Percentiles rank a stretch among this genome's conserved stretches.
phyloP scores from a whole-genome alignment of 306 rosid species.

The Canavalia ensiformis region DNA sequence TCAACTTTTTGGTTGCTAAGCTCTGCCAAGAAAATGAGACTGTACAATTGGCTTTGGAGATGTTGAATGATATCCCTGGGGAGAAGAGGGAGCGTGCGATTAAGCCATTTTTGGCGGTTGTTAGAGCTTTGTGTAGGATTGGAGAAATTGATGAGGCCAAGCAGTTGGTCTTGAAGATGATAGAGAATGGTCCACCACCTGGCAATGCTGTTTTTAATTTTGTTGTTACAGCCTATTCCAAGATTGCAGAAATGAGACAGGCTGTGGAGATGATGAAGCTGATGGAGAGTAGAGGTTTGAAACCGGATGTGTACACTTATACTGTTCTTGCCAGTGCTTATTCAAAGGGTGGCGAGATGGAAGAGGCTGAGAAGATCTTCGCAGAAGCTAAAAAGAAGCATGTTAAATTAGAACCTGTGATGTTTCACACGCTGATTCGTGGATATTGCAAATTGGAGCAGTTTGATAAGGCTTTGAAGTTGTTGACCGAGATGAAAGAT shows the following conservation, averaged over 20 bases:
- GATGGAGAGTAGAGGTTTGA: slow-evolving; percentile 85
- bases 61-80: slow-evolving; percentile 62
- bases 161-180: slow-evolving; percentile 68
- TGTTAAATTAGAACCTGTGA: slow-evolving; percentile 61
- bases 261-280: slow-evolving; percentile 69
- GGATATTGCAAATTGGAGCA: slow-evolving; percentile 84
- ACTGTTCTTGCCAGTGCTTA: slow-evolving; percentile 78
- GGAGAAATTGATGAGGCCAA: slow-evolving; percentile 70
- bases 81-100: slow-evolving; percentile 60
- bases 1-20: slow-evolving; percentile 57
- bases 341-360: slow-evolving; percentile 83
- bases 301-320: slow-evolving; percentile 81
- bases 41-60: slow-evolving; percentile 64
- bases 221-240: slow-evolving; percentile 65
- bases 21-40: slow-evolving; percentile 65
- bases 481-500: slow-evolving; percentile 78
- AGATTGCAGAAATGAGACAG: slow-evolving; percentile 68
- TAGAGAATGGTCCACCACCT: slow-evolving; percentile 79
- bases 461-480: slow-evolving; percentile 73
- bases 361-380: slow-evolving; percentile 68
- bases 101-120: slow-evolving; percentile 70
- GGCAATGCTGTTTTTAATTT: slow-evolving; percentile 84
- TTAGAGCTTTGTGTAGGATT: slow-evolving; percentile 71
- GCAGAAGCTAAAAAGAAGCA: slow-evolving; percentile 79
- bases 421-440: slow-evolving; percentile 80